Percentiles rank a stretch among this genome's conserved stretches.
phyloP scores from a whole-genome alignment of 2,329 filamentous ascomycete species.

The Aurifilum marmelostoma region DNA sequence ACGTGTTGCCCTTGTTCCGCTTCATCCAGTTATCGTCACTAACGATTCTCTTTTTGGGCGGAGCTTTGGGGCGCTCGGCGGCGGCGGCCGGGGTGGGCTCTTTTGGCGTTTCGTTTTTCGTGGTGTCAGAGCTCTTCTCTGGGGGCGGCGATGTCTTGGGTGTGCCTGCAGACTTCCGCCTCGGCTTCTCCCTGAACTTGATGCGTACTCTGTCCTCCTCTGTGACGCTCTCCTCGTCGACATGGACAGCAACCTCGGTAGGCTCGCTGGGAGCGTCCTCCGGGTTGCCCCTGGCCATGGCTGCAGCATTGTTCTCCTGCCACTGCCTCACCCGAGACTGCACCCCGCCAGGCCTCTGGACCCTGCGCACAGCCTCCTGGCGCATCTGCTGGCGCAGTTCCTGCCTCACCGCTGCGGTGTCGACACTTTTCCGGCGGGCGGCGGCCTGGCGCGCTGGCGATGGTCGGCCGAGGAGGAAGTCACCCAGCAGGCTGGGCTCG shows the following conservation, averaged over 20 bases:
- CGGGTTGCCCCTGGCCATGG: conserved; percentile 56
- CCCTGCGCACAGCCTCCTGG: conserved; percentile 59
- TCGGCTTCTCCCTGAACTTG: conserved; percentile 53
- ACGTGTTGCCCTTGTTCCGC: conserved; percentile 35
- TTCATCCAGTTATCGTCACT: conserved; percentile 91
- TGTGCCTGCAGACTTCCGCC: conserved; percentile 32
- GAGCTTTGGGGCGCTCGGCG: conserved; percentile 52
- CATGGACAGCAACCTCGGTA: conserved; percentile 62
- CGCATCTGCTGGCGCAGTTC: conserved; percentile 59
- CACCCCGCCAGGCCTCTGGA: conserved; percentile 69
- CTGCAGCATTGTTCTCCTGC: conserved; percentile 77
- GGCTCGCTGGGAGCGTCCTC: conserved; percentile 58
- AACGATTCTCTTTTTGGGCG: conserved; percentile 88
- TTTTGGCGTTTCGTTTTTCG: conserved; percentile 32
- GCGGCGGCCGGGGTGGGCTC: conserved; percentile 39
- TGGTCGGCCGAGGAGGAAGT: conserved; percentile 62
- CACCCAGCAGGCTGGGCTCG: conserved; percentile 55
- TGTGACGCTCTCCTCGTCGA: conserved; percentile 63
- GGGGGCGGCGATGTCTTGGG: conserved; percentile 35
- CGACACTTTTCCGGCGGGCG: conserved; percentile 54
- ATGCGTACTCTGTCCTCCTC: conserved; percentile 64
- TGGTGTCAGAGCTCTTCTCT: conserved; percentile 33
- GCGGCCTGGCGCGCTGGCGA: conserved; percentile 59
- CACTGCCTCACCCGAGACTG: conserved; percentile 80
- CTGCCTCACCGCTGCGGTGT: conserved; percentile 58